Conservation (phyloP, 768 basidiomycete species). For the Crepidotus variabilis region DNA sequence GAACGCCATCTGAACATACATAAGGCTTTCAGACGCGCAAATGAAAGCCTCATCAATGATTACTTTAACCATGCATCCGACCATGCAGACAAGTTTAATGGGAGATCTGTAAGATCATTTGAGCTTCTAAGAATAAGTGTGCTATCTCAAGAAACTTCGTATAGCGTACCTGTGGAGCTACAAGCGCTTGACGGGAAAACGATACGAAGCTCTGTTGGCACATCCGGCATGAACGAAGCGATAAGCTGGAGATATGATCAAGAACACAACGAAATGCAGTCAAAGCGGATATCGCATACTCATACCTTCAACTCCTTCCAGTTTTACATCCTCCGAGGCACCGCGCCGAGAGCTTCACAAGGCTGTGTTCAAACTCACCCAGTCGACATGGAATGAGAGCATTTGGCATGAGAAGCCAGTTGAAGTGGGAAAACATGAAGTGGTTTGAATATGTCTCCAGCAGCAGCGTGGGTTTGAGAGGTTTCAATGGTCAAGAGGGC, state of each 20-base stretch:
- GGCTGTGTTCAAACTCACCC: background rate
- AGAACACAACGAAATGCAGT: background rate
- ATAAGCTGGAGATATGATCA: background rate
- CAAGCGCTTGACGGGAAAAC: background rate
- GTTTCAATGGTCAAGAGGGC: background rate
- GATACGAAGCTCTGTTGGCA: background rate
- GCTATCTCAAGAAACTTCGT: background rate
- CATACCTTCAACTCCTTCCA: background rate
- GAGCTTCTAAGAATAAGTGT: background rate
- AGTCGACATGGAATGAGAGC: background rate
- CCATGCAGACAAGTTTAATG: background rate
- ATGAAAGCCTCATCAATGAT: background rate
- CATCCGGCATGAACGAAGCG: background rate
- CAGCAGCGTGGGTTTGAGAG: background rate
- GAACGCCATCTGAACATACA: background rate
- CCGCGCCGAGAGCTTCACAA: background rate
- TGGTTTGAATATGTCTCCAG: too few species aligned
- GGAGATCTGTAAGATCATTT: background rate
- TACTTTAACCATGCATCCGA: background rate
- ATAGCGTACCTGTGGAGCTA: background rate
- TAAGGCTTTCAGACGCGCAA: background rate
- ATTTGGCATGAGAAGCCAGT: background rate
- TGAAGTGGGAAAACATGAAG: background rate
- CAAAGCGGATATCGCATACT: background rate
- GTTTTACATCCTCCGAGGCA: background rate